phyloP scores from a whole-genome alignment of 78 protist genomes.

The Isochrysis galbana region DNA sequence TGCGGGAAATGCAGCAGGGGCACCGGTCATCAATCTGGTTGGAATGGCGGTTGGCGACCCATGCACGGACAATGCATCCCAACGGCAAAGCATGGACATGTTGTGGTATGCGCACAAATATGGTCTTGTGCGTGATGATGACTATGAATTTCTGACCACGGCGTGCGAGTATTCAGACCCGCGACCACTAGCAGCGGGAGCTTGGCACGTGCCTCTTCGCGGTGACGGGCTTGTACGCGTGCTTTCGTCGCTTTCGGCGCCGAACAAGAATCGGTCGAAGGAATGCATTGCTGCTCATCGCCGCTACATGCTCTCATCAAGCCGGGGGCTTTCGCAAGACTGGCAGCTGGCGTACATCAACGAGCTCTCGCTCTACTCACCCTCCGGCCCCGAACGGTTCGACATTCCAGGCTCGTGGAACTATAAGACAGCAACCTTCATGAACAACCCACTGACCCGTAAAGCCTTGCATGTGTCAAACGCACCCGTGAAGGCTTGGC shows the following conservation, averaged over 20 bases:
- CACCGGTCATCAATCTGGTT: neutral
- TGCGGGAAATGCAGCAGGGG: neutral
- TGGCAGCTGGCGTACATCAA: neutral
- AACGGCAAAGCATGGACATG: neutral
- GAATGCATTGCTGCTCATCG: neutral
- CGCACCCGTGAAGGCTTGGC: neutral
- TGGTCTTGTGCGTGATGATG: neutral
- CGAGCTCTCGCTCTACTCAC: neutral
- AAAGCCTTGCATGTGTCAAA: neutral
- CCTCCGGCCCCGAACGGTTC: neutral
- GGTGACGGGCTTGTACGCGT: neutral
- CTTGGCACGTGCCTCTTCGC: neutral
- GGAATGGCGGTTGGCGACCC: conserved; percentile 20
- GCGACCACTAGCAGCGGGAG: neutral
- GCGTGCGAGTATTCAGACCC: neutral
- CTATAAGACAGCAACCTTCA: neutral
- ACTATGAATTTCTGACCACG: neutral
- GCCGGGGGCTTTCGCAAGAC: neutral
- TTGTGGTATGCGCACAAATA: conserved; percentile 29
- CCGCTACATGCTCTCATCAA: neutral
- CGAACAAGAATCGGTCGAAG: neutral
- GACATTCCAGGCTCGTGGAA: neutral
- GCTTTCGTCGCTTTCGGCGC: neutral
- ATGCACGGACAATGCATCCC: conserved; percentile 6
- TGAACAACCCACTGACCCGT: neutral